Percentiles rank a stretch among this genome's conserved stretches.
These are phyloP conservation scores for Leucocoprinus birnbaumii DNA, from an alignment of 768 basidiomycete species.

Conservation along the genomic window DNA sequence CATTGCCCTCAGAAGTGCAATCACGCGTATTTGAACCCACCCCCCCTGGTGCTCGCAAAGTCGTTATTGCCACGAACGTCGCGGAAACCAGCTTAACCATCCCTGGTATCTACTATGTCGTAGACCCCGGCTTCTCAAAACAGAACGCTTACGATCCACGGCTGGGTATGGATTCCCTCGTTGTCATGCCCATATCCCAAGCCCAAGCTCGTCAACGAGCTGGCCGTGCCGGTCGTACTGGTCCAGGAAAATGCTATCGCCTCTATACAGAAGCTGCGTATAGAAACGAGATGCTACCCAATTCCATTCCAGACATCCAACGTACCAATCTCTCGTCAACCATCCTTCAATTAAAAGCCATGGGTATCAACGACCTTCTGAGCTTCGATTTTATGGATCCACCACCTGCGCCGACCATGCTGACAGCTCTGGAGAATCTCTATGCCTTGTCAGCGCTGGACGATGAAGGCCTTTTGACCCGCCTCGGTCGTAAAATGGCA, in stretches of 20 bases:
- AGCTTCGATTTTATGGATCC: conserved; percentile 99
- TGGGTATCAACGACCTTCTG: conserved; percentile 97
- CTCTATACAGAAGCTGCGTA: conserved; percentile 98
- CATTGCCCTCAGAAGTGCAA: conserved; percentile 96
- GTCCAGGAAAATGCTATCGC: conserved; percentile 97
- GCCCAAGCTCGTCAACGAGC: conserved; percentile 95
- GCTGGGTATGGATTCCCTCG: conserved; percentile 97
- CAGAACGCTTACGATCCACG: conserved; percentile 98
- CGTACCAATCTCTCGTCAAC: conserved; percentile 90
- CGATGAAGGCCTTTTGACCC: conserved; percentile 93
- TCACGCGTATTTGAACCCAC: conserved; percentile 97
- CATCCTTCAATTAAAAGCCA: conserved; percentile 94
- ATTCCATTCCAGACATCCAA: conserved; percentile 97
- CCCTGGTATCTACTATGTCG: conserved; percentile 97
- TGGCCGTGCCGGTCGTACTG: conserved; percentile 96
- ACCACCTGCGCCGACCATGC: conserved; percentile 93
- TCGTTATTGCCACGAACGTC: conserved; percentile 99
- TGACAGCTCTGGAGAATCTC: conserved; percentile 91
- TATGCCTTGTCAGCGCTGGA: conserved; percentile 96
- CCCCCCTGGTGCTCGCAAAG: conserved; percentile 97
- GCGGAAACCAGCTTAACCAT: conserved; percentile 99
- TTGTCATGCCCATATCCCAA: conserved; percentile 98
- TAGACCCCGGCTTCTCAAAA: conserved; percentile 98
- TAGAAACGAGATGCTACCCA: conserved; percentile 98
- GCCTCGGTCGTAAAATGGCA: conserved; percentile 97